phyloP scores from a whole-genome alignment of 805 yeast genomes.

The Vanderwaltozyma tropicalis region DNA sequence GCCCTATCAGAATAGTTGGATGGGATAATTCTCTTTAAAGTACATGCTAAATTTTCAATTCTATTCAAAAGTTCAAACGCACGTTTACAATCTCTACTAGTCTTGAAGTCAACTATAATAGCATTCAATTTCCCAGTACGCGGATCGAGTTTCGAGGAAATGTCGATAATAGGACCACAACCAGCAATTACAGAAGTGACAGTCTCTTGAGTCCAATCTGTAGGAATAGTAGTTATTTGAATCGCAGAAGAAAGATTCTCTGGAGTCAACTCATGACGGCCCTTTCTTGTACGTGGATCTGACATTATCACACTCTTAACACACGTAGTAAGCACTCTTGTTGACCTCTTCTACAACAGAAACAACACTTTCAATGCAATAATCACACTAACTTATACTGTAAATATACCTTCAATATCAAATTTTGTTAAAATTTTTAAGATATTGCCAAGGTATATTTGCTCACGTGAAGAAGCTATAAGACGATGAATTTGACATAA shows the following conservation, averaged over 20 bases:
- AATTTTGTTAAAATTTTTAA: too few relatives aligned
- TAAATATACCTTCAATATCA: too few relatives aligned
- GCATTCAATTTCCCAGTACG: conserved; percentile 40
- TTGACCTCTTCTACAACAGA: too few relatives aligned
- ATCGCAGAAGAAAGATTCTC: conserved; percentile 23
- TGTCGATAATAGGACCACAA: conserved; percentile 59
- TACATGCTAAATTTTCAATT: conserved; percentile 23
- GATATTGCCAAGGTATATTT: too few relatives aligned
- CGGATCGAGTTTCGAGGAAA: conserved; percentile 28
- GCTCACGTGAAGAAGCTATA: too few relatives aligned
- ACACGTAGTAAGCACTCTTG: too few relatives aligned
- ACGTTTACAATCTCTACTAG: conserved; percentile 19
- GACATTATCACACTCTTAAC: neutral
- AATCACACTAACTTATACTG: too few relatives aligned
- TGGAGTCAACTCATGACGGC: conserved; percentile 26
- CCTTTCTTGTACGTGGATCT: conserved; percentile 28
- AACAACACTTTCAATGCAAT: too few relatives aligned
- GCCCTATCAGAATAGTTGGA: conserved; percentile 11
- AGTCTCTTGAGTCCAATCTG: conserved; percentile 58
- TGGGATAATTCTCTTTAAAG: conserved; percentile 20
- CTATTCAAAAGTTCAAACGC: conserved; percentile 19
- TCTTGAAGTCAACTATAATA: conserved; percentile 16
- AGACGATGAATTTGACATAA: too few relatives aligned
- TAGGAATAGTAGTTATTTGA: conserved; percentile 41
- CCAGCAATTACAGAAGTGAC: conserved; percentile 61